Conservation (phyloP, 2,329 filamentous ascomycete genomes). For the Endocalyx cinctus region DNA sequence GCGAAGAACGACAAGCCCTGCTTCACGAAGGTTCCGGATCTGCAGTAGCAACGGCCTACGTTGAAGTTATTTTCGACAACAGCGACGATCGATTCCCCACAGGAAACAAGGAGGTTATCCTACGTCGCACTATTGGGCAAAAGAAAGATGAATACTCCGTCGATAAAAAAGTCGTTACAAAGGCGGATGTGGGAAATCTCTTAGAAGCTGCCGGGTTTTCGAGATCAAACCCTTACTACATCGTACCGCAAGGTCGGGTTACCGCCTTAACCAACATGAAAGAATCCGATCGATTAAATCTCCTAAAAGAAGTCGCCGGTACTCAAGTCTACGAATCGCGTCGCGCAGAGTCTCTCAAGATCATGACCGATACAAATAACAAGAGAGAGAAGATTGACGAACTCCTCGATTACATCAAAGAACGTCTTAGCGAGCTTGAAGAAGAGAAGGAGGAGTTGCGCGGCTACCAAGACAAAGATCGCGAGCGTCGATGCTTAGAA, state of each 20-base stretch:
- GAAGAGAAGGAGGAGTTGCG: conserved; percentile 96
- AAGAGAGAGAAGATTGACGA: conserved; percentile 95
- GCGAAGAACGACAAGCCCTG: conserved; percentile 91
- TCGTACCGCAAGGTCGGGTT: conserved; percentile 94
- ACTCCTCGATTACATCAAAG: conserved; percentile 84
- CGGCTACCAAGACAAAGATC: conserved; percentile 91
- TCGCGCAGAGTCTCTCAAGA: conserved; percentile 86
- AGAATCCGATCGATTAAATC: conserved; percentile 80
- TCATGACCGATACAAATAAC: conserved; percentile 94
- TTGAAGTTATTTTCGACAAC: conserved; percentile 99
- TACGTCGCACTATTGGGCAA: conserved; percentile 89
- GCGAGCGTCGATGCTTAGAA: conserved; percentile 84
- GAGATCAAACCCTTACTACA: conserved; percentile 97
- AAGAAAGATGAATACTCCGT: conserved; percentile 99
- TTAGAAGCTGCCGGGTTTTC: conserved; percentile 96
- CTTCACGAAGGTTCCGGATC: conserved; percentile 98
- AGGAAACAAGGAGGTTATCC: conserved; percentile 81
- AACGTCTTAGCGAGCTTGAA: conserved; percentile 82
- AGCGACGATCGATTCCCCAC: conserved; percentile 93
- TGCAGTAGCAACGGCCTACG: conserved; percentile 98
- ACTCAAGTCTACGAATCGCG: conserved; percentile 96
- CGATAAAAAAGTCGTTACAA: conserved; percentile 93
- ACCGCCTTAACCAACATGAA: conserved; percentile 98
- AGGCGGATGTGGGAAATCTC: conserved; percentile 89
- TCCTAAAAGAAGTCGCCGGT: conserved; percentile 96